A percentile compares a stretch with the other conserved stretches of the same genome.
These are phyloP conservation scores for Sordariomycetes sp. DNA, from an alignment of 2,329 filamentous ascomycete species.

Conservation along the genomic window DNA sequence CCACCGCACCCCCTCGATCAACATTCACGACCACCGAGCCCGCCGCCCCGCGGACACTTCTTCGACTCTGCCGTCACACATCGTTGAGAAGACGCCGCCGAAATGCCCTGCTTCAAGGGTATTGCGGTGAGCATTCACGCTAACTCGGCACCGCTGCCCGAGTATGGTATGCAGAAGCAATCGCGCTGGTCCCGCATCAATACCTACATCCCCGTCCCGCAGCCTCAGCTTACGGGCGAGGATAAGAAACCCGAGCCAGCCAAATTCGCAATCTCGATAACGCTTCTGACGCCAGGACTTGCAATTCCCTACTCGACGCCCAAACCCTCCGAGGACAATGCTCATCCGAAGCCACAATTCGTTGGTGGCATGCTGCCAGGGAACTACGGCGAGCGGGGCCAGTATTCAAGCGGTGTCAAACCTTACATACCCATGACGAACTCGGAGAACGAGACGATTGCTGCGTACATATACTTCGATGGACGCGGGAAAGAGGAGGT, in stretches of 20 bases:
- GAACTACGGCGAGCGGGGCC: conserved; percentile 34
- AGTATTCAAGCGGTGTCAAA: conserved; percentile 49
- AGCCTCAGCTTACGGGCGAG: conserved; percentile 57
- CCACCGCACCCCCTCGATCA: too few relatives aligned
- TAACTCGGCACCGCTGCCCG: conserved; percentile 69
- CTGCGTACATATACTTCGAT: conserved; percentile 98
- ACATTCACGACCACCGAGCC: neutral
- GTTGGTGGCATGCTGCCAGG: conserved; percentile 61
- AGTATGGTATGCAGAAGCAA: conserved; percentile 93
- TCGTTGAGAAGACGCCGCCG: too few relatives aligned
- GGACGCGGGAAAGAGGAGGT: conserved; percentile 93
- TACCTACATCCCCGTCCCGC: conserved; percentile 92
- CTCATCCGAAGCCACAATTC: conserved; percentile 71
- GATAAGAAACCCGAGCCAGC: conserved; percentile 79
- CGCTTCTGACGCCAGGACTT: conserved; percentile 78
- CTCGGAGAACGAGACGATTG: conserved; percentile 92
- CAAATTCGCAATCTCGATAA: conserved; percentile 97
- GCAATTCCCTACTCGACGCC: conserved; percentile 89
- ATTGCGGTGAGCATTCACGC: conserved; percentile 96
- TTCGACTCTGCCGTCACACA: too few relatives aligned
- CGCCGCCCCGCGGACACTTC: neutral
- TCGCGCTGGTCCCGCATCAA: conserved; percentile 87
- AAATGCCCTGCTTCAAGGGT: conserved; percentile 95
- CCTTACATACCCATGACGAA: conserved; percentile 90
- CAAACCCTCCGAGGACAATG: conserved; percentile 66